A percentile compares a stretch with the other conserved stretches of the same genome.
Conservation (phyloP, 140 eudicot genomes). For the Cichorium intybus region DNA sequence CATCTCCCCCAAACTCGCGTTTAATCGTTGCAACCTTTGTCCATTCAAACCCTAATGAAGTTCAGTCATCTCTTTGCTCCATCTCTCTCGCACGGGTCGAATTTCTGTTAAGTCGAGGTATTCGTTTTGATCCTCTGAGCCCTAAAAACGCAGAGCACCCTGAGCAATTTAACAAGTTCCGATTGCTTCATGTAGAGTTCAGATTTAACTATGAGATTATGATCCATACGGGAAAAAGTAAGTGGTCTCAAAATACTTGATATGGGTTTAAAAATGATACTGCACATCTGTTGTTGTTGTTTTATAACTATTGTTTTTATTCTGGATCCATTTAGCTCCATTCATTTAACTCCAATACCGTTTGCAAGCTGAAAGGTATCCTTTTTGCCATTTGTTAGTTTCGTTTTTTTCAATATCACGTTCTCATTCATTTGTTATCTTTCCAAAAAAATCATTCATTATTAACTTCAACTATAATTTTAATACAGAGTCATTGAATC, state of each 20-base stretch:
- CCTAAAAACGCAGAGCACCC: conserved; percentile 41
- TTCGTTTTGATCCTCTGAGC: too few species aligned
- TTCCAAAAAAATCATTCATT: too few species aligned
- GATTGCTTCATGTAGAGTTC: conserved; percentile 36
- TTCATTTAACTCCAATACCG: too few species aligned
- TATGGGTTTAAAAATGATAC: conserved; percentile 67
- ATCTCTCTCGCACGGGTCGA: too few species aligned
- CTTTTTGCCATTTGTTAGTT: conserved; percentile 5
- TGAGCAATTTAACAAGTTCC: conserved; percentile 73
- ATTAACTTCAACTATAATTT: background rate
- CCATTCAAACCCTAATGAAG: too few species aligned
- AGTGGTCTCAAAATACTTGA: conserved; percentile 71
- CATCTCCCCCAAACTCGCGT: too few species aligned
- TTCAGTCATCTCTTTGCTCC: too few species aligned
- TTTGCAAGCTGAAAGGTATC: conserved; percentile 65
- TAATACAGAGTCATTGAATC: conserved; percentile 57
- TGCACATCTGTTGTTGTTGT: too few species aligned
- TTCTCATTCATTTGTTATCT: background rate
- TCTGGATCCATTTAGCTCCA: too few species aligned
- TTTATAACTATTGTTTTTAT: too few species aligned
- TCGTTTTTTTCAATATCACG: conserved; percentile 5
- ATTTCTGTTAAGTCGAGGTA: too few species aligned
- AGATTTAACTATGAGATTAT: conserved; percentile 14
- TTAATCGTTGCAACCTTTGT: too few species aligned
- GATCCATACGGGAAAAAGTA: conserved; percentile 20